These are phyloP conservation scores for Canariomyces notabilis DNA, from an alignment of 2,329 filamentous ascomycete species.

Conservation along the genomic window DNA sequence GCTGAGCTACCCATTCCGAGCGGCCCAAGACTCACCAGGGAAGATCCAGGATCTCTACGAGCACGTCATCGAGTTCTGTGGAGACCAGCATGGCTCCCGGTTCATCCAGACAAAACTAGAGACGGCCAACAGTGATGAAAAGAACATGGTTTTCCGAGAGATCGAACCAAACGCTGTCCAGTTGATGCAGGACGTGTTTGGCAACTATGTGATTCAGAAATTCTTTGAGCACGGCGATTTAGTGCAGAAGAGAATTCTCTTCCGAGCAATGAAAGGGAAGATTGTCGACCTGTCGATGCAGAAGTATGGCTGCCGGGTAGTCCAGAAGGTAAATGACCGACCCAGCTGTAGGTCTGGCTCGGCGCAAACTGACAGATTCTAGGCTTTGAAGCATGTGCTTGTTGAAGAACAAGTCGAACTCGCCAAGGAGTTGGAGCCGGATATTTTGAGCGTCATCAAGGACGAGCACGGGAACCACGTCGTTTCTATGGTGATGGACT, in stretches of 20 bases:
- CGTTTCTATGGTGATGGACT: slow-evolving; percentile 86
- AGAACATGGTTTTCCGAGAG: slow-evolving; percentile 83
- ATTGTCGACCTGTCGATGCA: slow-evolving; percentile 75
- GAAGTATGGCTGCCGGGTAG: slow-evolving; percentile 91
- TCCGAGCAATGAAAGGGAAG: slow-evolving; percentile 81
- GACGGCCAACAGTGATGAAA: slow-evolving; percentile 91
- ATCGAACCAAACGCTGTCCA: slow-evolving; percentile 79
- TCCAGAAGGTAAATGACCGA: slow-evolving; percentile 68
- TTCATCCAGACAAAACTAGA: slow-evolving; percentile 94
- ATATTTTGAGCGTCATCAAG: slow-evolving; percentile 72
- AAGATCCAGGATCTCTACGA: slow-evolving; percentile 66
- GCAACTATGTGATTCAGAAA: slow-evolving; percentile 98
- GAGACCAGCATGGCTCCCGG: slow-evolving; percentile 90
- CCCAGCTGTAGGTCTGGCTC: neutral
- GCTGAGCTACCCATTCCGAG: neutral
- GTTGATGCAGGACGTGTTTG: slow-evolving; percentile 93
- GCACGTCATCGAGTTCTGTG: slow-evolving; percentile 88
- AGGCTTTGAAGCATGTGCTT: slow-evolving; percentile 85
- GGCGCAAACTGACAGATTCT: slow-evolving; percentile 10
- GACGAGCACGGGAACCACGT: slow-evolving; percentile 96
- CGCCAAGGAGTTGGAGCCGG: slow-evolving; percentile 73
- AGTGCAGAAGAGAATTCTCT: slow-evolving; percentile 82
- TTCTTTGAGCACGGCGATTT: slow-evolving; percentile 96
- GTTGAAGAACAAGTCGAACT: slow-evolving; percentile 85
- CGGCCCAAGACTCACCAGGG: neutral